Conservation (phyloP, 306 rosid species). For the Cyclanthera cordifolia region DNA sequence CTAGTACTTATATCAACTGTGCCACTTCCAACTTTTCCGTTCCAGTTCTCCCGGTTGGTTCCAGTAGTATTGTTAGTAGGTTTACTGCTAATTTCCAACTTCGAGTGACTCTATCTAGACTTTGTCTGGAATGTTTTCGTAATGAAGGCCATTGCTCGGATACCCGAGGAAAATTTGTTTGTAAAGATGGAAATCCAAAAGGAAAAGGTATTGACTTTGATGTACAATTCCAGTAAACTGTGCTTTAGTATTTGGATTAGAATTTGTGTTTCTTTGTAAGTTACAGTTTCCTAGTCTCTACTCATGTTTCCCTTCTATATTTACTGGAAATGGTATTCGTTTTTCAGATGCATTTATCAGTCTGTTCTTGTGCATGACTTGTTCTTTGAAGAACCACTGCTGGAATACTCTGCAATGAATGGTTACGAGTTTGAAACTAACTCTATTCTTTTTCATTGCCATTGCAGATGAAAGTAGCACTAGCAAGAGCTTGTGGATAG, state of each 20-base stretch:
- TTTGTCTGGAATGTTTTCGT: background rate
- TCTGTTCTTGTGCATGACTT: background rate
- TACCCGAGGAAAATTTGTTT: background rate
- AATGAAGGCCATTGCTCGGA: background rate
- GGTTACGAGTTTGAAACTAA: background rate
- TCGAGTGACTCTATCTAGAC: background rate
- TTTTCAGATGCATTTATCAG: background rate
- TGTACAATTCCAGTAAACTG: background rate
- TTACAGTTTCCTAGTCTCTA: background rate
- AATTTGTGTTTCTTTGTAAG: background rate
- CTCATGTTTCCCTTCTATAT: background rate
- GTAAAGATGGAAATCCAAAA: background rate
- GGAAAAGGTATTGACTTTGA: background rate
- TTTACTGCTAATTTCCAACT: constrained; percentile 8
- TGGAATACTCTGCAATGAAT: background rate
- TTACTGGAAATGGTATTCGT: background rate
- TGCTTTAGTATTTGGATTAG: background rate
- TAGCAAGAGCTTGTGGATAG: constrained; percentile 8
- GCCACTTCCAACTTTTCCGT: background rate
- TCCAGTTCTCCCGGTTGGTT: constrained; percentile 7
- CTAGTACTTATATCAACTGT: background rate
- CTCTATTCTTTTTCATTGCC: constrained; percentile 1
- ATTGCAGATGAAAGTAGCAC: constrained; percentile 12
- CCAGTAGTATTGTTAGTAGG: background rate
- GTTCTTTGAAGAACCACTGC: background rate